Percentiles rank a stretch among this genome's conserved stretches.
phyloP scores from a whole-genome alignment of 495 filamentous ascomycete genomes.

The Talaromyces thailandensis region DNA sequence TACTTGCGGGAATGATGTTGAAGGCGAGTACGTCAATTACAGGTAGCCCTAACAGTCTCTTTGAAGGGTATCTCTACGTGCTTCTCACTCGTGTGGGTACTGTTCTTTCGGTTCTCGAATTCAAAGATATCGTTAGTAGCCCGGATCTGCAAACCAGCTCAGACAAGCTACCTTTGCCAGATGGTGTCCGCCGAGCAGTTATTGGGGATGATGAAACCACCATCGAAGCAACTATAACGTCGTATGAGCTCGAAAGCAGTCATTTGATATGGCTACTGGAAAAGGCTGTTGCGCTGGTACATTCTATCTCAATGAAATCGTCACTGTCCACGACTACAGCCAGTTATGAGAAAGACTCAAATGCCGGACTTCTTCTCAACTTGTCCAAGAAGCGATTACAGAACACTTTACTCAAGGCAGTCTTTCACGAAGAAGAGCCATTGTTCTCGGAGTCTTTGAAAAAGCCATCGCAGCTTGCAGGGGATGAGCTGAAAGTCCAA shows the following conservation, averaged over 20 bases:
- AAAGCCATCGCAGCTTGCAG: slow-evolving; percentile 14
- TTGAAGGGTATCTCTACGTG: slow-evolving; percentile 31
- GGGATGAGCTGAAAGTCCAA: not conserved
- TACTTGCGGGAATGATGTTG: slow-evolving; percentile 22
- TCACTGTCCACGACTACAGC: not conserved
- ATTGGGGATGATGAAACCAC: slow-evolving; percentile 2
- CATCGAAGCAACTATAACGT: slow-evolving; percentile 7
- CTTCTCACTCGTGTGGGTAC: slow-evolving; percentile 27
- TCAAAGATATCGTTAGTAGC: slow-evolving; percentile 19
- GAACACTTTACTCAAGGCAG: slow-evolving; percentile 29
- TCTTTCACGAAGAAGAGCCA: slow-evolving; percentile 24
- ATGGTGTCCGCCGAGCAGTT: slow-evolving; percentile 17
- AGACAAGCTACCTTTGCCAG: slow-evolving; percentile 18
- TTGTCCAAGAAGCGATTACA: slow-evolving; percentile 26
- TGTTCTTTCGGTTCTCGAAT: slow-evolving; percentile 28
- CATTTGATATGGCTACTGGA: slow-evolving; percentile 31
- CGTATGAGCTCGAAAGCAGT: slow-evolving; percentile 21
- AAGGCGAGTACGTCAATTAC: slow-evolving; percentile 15
- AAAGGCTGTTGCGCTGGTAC: slow-evolving; percentile 19
- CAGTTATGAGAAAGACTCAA: not conserved
- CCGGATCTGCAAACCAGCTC: slow-evolving; percentile 14
- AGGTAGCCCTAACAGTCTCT: slow-evolving; percentile 18
- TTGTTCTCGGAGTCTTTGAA: slow-evolving; percentile 20
- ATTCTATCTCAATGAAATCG: slow-evolving; percentile 3
- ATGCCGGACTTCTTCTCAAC: slow-evolving; percentile 10